Evolutionary conservation across 1,139 yeast species (phyloP), one percentile per base, ranked within the genome.

Genomic region (Wickerhamomyces sp.): DNA sequence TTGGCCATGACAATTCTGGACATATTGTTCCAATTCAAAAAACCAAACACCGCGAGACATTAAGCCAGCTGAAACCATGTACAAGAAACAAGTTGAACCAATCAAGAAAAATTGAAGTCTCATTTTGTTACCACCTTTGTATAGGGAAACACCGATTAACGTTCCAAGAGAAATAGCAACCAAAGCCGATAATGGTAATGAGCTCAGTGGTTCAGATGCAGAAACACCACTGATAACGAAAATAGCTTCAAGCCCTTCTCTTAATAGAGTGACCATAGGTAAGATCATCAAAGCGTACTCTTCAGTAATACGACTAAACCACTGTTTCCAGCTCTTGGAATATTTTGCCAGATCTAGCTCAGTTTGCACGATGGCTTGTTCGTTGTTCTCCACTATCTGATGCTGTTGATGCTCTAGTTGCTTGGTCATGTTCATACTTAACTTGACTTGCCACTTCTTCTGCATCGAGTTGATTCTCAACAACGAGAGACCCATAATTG

Each of bases 21-120:
- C 78, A 62, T 74, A 85, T 43, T 64, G 61, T 59, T 86, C 86
- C 41, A 82, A 66, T 60, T 90, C 95, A 45, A 89, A 74, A 61
- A 81, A 87, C 97, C 97, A 90, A 27, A 90, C 76, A 27, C 96
- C 95, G 51, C 88, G 77, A 10, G 96, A 87, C 65, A 87, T 81
- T 49, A 90, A 74, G 16, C 97, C 97, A 6, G 96, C 92, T 8
- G 95, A 81, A 52, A 90, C 86, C 48, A 89, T 68, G 60, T 90
- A 90, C 41, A 90, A 71, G 67, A 90, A 78, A 61, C 95, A 79
- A 3, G 97, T 89, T 12, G 96, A 86, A 31, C 78, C 70, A 42
- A 88, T 78, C 56, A 90, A 70, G 67, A 92, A 90, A 49, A 82
- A 71, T 60, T 87, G 92, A 55, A 90, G 68, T 8, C 95, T 84